Conservation (phyloP, 2,329 filamentous ascomycete genomes). For the Trichophyton mentagrophytes region DNA sequence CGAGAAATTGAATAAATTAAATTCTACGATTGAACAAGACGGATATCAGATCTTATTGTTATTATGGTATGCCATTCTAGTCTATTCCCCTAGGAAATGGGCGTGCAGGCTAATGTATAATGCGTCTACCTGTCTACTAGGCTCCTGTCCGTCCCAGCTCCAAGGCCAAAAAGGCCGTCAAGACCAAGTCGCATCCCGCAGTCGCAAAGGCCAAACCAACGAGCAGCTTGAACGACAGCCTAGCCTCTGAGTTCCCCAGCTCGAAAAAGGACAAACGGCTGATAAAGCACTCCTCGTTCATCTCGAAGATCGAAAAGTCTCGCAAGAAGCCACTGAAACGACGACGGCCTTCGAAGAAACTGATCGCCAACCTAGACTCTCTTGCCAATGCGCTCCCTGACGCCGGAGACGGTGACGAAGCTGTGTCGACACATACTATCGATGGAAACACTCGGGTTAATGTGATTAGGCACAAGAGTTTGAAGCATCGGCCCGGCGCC, state of each 20-base stretch:
- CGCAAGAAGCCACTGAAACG: slow-evolving; percentile 46
- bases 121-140: slow-evolving; percentile 11
- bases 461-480: slow-evolving; percentile 59
- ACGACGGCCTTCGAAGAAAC: slow-evolving; percentile 60
- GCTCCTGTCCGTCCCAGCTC: slow-evolving; percentile 19
- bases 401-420: slow-evolving; percentile 37
- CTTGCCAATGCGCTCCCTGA: slow-evolving; percentile 71
- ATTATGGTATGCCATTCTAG: slow-evolving; percentile 7
- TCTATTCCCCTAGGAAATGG: background rate
- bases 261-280: slow-evolving; percentile 72
- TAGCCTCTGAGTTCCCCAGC: slow-evolving; percentile 45
- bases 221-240: slow-evolving; percentile 4
- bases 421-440: slow-evolving; percentile 25
- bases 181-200: slow-evolving; percentile 13
- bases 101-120: background rate
- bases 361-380: slow-evolving; percentile 59
- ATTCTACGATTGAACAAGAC: no score
- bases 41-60: background rate
- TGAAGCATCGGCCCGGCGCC: slow-evolving; percentile 64
- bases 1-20: no score
- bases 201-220: slow-evolving; percentile 12
- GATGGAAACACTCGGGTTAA: slow-evolving; percentile 43
- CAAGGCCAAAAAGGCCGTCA: slow-evolving; percentile 12
- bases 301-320: slow-evolving; percentile 60
- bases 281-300: slow-evolving; percentile 68